Evolutionary conservation across 768 basidiomycete species (phyloP).

Genomic region (Exsudoporus frostii): DNA sequence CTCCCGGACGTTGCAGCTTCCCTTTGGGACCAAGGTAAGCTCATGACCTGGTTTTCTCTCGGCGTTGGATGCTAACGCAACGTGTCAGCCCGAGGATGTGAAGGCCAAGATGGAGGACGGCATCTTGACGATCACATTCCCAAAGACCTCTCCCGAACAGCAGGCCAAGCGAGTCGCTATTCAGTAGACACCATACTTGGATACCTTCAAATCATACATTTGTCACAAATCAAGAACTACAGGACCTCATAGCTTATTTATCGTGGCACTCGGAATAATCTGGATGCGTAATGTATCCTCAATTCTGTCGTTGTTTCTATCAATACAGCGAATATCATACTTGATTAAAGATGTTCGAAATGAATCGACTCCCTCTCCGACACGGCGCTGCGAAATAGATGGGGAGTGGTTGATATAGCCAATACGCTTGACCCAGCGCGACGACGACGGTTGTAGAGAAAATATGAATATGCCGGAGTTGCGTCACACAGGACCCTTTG

Average conservation of each 20-base stretch:
- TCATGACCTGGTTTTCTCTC: not conserved
- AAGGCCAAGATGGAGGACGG: slow-evolving; percentile 48
- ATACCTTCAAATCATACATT: not conserved
- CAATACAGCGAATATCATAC: too few species aligned
- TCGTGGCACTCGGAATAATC: not conserved
- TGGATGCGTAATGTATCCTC: not conserved
- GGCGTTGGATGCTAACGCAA: not conserved
- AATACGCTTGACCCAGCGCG: too few species aligned
- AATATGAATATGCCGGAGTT: too few species aligned
- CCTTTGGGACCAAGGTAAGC: slow-evolving; percentile 44
- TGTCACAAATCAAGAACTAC: not conserved
- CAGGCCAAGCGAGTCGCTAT: slow-evolving; percentile 40
- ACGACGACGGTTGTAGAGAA: too few species aligned
- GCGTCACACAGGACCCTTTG: too few species aligned
- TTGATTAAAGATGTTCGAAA: not conserved
- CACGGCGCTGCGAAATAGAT: too few species aligned
- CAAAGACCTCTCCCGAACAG: slow-evolving; percentile 38
- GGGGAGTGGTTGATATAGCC: too few species aligned
- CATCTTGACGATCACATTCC: slow-evolving; percentile 46
- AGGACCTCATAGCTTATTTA: not conserved
- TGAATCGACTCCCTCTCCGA: too few species aligned
- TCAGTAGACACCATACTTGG: not conserved
- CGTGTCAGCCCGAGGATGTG: slow-evolving; percentile 39
- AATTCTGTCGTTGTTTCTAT: not conserved
- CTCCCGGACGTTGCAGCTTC: slow-evolving; percentile 43